phyloP scores from a whole-genome alignment of 495 filamentous ascomycete genomes.

The Usnea hakonensis region DNA sequence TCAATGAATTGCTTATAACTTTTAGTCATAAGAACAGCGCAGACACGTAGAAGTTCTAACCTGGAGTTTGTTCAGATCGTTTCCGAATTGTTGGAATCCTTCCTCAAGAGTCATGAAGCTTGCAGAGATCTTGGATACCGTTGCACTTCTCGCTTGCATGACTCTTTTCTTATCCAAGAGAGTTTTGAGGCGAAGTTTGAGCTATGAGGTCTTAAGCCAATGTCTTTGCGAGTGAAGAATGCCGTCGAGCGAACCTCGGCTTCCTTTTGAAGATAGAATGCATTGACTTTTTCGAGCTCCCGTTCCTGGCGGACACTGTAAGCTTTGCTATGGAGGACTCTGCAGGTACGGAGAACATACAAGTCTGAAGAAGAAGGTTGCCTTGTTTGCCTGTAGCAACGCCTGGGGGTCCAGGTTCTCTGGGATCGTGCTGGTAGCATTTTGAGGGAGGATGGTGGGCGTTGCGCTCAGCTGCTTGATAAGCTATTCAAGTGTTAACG shows the following conservation, averaged over 20 bases:
- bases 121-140: constrained; percentile 74
- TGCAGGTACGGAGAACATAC: constrained; percentile 41
- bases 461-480: constrained; percentile 96
- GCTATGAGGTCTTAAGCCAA: constrained; percentile 41
- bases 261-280: constrained; percentile 96
- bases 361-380: constrained; percentile 96
- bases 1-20: constrained; percentile 75
- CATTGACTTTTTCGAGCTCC: constrained; percentile 97
- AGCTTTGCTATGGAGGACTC: background rate
- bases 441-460: constrained; percentile 68
- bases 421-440: constrained; percentile 45
- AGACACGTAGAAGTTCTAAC: constrained; percentile 3
- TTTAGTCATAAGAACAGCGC: background rate
- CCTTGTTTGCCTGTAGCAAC: constrained; percentile 93
- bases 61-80: constrained; percentile 91
- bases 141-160: constrained; percentile 64
- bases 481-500: constrained; percentile 51
- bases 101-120: constrained; percentile 91
- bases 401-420: constrained; percentile 66
- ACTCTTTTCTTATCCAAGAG: constrained; percentile 90
- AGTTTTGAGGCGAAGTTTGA: constrained; percentile 84
- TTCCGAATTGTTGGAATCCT: constrained; percentile 93
- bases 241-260: constrained; percentile 59
- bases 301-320: constrained; percentile 56
- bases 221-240: constrained; percentile 22